Evolutionary conservation across 176 grass and related monocot genomes (phyloP), one percentile per base, ranked within the genome.

Genomic region (Aegilops longissima): DNA sequence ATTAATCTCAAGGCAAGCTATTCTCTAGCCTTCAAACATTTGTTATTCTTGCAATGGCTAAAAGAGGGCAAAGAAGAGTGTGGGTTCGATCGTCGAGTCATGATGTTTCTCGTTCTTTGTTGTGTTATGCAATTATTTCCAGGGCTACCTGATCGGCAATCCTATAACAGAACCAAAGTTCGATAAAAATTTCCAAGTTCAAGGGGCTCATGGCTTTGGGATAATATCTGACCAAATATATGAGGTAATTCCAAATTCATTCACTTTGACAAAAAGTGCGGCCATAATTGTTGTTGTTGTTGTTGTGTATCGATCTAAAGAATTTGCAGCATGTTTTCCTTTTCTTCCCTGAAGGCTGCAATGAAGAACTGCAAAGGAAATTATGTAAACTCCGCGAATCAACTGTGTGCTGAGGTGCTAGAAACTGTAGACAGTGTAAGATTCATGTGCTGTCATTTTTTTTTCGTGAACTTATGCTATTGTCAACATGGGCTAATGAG

Each of bases 201-300:
- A 75, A 66, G 83, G 72, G 83, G 68, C 88, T 80, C 85, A 93
- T 85, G 85, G 88, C 12, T 29, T 93, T 64, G 88, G 92, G 66
- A 90, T 93, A 44, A 93, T 93, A 85, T 93, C 92, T 51, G 88
- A 93, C 83, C 85, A 88, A 42, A 35, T 93, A 29, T 93, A 88
- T 25, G 85, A 86, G 85, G 88, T 93, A 71, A 47, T 33, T 31
- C 39, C 42, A 8, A 11, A 86, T 42, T 72, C 12, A 30, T 42
- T 21, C 0, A 0, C 67, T 61, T 21, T 20, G 68, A 38, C 2
- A 70, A 13, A 13, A 56, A 71, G 4, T 61, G 2, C 4, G 18
- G 3, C 35, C 1, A 39, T 61, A 38, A 56, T 34, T 33, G 33
- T 33, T 33, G 33, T 33, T 33, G 33, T 34, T 47, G 29, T 33